Evolutionary conservation across 2,329 filamentous ascomycete genomes (phyloP), one percentile per base, ranked within the genome.

Genomic region (Aureobasidium sp.): DNA sequence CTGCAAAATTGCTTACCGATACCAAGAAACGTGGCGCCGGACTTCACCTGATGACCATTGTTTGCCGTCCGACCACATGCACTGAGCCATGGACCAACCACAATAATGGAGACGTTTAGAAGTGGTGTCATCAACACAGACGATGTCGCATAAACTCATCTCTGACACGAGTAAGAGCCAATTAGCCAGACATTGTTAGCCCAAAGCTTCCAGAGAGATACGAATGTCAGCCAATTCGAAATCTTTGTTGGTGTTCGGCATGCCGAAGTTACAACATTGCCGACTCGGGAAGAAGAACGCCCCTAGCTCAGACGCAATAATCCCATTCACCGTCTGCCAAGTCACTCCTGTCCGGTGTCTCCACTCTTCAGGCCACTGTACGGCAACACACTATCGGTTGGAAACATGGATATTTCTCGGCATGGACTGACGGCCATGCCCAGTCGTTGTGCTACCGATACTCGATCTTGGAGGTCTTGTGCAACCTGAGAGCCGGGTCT

Each of bases 1-100:
- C 29, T 22, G n/a, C 53, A 47, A 47, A 33, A 59, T 59, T 59
- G 54, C 54, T 59, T 59, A 59, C 54, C 54, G 33, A 39, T 48
- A 59, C 54, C 54, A 59, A 59, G 54, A 48, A 59, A 59, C 2
- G 54, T 59, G 54, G 54, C 54, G 54, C 48, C 33, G 11, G 27
- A 45, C 39, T 35, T n/a, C 40, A 35, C 33, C 40, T 57, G 17
- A 40, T 45, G 53, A 57, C 53, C 53, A 12, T 19, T 27, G 19
- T 45, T 22, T 45, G 42, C 53, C 39, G 39, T 22, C 39, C 12
- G 39, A n/a, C 52, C 37, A 44, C 52, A 56, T 44, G 39, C 17
- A n/a, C 4, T 45, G 11, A 27, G 45, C 31, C 29, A 24, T 33
- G 31, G 31, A 33, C 53, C 27, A 57, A 33, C 27, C 53, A 57